phyloP scores from a whole-genome alignment of 1,139 yeast species.

The Yamadazyma taylorii region DNA sequence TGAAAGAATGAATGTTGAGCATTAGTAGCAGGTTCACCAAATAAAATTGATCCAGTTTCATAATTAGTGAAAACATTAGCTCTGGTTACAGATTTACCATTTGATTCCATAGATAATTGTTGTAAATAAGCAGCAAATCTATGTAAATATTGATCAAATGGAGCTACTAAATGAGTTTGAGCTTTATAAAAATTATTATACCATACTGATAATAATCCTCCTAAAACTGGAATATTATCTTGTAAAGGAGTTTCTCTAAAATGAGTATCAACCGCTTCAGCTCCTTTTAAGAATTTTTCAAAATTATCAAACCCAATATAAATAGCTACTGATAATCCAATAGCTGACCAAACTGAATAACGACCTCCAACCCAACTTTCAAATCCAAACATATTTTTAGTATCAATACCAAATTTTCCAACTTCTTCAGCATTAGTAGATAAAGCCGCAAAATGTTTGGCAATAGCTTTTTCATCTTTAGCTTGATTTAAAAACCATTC shows the following conservation, averaged over 20 bases:
- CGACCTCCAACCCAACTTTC: slow-evolving; percentile 99
- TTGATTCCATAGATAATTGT: slow-evolving; percentile 98
- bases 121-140: slow-evolving; percentile 99
- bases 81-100: slow-evolving; percentile 96
- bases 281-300: slow-evolving; percentile 89
- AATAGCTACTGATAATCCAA: slow-evolving; percentile 92
- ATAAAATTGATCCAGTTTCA: slow-evolving; percentile 92
- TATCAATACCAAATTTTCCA: slow-evolving; percentile 91
- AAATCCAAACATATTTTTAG: slow-evolving; percentile 97
- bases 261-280: slow-evolving; percentile 94
- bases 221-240: slow-evolving; percentile 87
- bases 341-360: slow-evolving; percentile 98
- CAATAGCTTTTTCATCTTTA: slow-evolving; percentile 68
- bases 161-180: slow-evolving; percentile 97
- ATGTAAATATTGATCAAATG: slow-evolving; percentile 97
- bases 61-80: slow-evolving; percentile 87
- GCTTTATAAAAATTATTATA: slow-evolving; percentile 97
- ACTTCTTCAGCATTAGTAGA: slow-evolving; percentile 93
- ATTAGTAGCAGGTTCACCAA: slow-evolving; percentile 98
- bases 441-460: slow-evolving; percentile 96
- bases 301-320: slow-evolving; percentile 95
- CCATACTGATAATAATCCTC: slow-evolving; percentile 94
- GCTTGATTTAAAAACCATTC: slow-evolving; percentile 83
- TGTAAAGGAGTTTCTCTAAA: slow-evolving; percentile 81
- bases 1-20: slow-evolving; percentile 99